Evolutionary conservation across 2,329 filamentous ascomycete genomes (phyloP).

Genomic region (Ilyonectria robusta): DNA sequence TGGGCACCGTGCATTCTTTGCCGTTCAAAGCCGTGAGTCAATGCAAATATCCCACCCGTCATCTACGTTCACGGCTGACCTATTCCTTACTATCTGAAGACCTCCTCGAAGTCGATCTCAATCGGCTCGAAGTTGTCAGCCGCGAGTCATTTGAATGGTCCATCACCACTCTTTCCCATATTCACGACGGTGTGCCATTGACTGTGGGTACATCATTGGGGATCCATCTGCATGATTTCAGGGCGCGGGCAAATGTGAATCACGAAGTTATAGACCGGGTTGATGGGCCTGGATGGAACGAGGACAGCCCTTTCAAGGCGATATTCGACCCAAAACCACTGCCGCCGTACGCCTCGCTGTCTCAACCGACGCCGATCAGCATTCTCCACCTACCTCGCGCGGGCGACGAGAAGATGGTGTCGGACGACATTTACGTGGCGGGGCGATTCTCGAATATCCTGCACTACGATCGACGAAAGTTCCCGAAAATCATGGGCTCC

Average conservation of each 20-base stretch:
- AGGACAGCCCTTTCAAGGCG: slow-evolving; percentile 51
- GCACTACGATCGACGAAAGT: slow-evolving; percentile 89
- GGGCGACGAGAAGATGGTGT: slow-evolving; percentile 67
- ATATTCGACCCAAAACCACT: slow-evolving; percentile 68
- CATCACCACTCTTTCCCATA: slow-evolving; percentile 85
- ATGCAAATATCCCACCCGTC: not conserved
- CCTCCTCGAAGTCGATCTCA: slow-evolving; percentile 86
- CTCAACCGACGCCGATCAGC: slow-evolving; percentile 85
- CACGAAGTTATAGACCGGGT: slow-evolving; percentile 56
- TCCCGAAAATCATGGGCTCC: slow-evolving; percentile 82
- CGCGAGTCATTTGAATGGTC: slow-evolving; percentile 83
- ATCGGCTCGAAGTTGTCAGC: slow-evolving; percentile 78
- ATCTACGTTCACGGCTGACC: not conserved
- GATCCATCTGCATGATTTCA: slow-evolving; percentile 86
- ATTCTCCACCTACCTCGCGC: slow-evolving; percentile 82
- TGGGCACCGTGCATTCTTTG: slow-evolving; percentile 81
- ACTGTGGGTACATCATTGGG: slow-evolving; percentile 88
- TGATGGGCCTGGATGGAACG: slow-evolving; percentile 42
- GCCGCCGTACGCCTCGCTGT: slow-evolving; percentile 77
- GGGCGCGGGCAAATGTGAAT: slow-evolving; percentile 58
- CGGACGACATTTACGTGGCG: slow-evolving; percentile 88
- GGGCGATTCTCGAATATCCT: slow-evolving; percentile 91
- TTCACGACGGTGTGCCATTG: slow-evolving; percentile 76
- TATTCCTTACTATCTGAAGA: slow-evolving; percentile 49
- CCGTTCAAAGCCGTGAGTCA: slow-evolving; percentile 77